Evolutionary conservation across 2,329 filamentous ascomycete species (phyloP).

Genomic region (Trichophaea hybrida): DNA sequence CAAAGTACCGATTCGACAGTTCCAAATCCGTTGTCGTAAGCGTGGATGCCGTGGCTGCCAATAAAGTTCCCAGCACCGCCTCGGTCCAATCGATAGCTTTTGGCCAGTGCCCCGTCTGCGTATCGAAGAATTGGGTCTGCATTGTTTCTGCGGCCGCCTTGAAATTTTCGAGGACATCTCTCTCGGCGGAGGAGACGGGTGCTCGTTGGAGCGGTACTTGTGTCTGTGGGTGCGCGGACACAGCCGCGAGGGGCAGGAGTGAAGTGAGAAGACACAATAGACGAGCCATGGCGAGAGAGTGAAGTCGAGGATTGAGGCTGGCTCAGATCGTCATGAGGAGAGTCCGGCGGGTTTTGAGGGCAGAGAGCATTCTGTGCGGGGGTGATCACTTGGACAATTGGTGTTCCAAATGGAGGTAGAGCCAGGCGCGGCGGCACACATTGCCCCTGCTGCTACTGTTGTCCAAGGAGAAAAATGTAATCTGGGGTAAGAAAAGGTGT

Average conservation of each 20-base stretch:
- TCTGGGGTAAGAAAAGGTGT: too few species aligned
- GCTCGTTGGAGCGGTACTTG: background rate
- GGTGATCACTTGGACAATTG: too few species aligned
- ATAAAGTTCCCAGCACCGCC: conserved; percentile 65
- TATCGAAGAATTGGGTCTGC: conserved; percentile 62
- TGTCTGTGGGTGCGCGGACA: background rate
- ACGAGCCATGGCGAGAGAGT: background rate
- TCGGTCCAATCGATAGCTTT: conserved; percentile 84
- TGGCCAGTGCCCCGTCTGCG: conserved; percentile 71
- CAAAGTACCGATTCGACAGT: conserved; percentile 68
- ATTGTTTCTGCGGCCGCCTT: conserved; percentile 51
- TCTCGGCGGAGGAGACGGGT: background rate
- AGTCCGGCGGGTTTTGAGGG: too few species aligned
- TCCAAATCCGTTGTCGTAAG: conserved; percentile 29
- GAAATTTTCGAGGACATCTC: background rate
- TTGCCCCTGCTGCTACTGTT: too few species aligned
- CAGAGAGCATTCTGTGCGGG: too few species aligned
- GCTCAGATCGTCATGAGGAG: background rate
- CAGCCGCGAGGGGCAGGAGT: conserved; percentile 2
- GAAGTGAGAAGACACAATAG: background rate
- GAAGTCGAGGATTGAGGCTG: background rate
- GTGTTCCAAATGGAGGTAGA: too few species aligned
- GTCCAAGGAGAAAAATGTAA: too few species aligned
- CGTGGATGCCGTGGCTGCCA: conserved; percentile 59
- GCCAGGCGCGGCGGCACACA: too few species aligned